These are phyloP conservation scores for Monosporascus sp. DNA, from an alignment of 2,329 filamentous ascomycete species.

Conservation along the genomic window DNA sequence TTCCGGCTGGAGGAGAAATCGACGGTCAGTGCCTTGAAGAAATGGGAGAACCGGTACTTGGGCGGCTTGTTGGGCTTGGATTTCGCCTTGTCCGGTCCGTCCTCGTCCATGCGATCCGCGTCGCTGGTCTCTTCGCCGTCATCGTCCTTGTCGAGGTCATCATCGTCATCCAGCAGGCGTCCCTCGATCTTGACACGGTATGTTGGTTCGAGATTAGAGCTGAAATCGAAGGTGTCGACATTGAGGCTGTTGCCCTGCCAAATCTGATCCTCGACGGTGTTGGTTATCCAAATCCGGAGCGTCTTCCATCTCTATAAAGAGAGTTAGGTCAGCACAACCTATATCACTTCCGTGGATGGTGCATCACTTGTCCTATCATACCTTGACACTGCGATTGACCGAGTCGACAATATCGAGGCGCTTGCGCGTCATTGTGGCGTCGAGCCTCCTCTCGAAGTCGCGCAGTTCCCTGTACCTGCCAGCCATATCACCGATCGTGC, in stretches of 20 bases:
- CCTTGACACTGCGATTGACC: conserved; percentile 67
- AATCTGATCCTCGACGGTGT: conserved; percentile 88
- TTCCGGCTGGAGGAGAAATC: conserved; percentile 63
- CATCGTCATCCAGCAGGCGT: conserved; percentile 67
- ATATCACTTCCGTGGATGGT: neutral
- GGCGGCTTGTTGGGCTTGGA: conserved; percentile 34
- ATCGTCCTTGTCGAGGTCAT: conserved; percentile 41
- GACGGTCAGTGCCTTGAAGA: conserved; percentile 75
- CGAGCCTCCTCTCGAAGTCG: conserved; percentile 80
- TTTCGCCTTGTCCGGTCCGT: conserved; percentile 29
- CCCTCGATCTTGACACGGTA: conserved; percentile 93
- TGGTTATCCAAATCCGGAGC: conserved; percentile 88
- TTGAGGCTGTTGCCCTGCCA: conserved; percentile 74
- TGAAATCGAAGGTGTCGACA: conserved; percentile 76
- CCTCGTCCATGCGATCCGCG: conserved; percentile 55
- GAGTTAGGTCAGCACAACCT: conserved; percentile 6
- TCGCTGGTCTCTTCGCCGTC: conserved; percentile 42
- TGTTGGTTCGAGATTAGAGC: conserved; percentile 67
- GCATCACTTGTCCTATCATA: conserved; percentile 25
- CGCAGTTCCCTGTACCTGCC: conserved; percentile 77
- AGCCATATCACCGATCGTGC: conserved; percentile 75
- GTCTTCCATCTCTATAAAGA: conserved; percentile 64
- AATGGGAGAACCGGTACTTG: conserved; percentile 63
- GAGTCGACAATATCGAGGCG: conserved; percentile 83
- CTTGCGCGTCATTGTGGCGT: conserved; percentile 92